These are phyloP conservation scores for Debaryomycetaceae sp. DNA, from an alignment of 1,139 yeast species.

Conservation along the genomic window DNA sequence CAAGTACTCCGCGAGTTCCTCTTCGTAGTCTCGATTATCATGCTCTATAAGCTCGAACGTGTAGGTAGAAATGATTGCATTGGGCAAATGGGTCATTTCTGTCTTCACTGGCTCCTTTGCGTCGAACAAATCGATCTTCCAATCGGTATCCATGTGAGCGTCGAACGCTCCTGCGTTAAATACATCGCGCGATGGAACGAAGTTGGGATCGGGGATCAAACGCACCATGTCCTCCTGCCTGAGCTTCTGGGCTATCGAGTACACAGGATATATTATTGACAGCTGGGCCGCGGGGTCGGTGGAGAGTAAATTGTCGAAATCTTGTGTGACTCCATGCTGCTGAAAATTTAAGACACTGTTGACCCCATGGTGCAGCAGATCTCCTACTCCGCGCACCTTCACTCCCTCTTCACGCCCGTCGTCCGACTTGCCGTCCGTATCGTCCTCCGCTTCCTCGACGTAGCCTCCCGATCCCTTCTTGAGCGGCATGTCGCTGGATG, in stretches of 20 bases:
- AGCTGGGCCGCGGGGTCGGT: conserved; percentile 15
- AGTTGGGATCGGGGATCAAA: neutral
- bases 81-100: conserved; percentile 14
- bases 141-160: neutral
- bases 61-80: conserved; percentile 11
- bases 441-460: neutral
- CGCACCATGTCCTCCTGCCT: neutral
- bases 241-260: conserved; percentile 16
- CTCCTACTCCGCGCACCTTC: neutral
- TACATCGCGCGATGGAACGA: conserved; percentile 7
- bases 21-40: conserved; percentile 14
- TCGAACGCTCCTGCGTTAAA: conserved; percentile 3
- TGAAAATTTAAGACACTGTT: conserved; percentile 17
- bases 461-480: neutral
- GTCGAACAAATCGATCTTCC: neutral
- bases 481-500: neutral
- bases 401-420: neutral
- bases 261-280: conserved; percentile 39
- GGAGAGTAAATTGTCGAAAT: conserved; percentile 26
- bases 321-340: conserved; percentile 18
- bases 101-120: neutral
- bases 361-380: conserved; percentile 8
- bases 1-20: conserved; percentile 10
- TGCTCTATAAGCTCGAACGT: conserved; percentile 6
- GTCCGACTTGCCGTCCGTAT: neutral